Evolutionary conservation across 75 land plant genomes (phyloP), one percentile per base, ranked within the genome.

Genomic region (Chamaecyparis obtusa): DNA sequence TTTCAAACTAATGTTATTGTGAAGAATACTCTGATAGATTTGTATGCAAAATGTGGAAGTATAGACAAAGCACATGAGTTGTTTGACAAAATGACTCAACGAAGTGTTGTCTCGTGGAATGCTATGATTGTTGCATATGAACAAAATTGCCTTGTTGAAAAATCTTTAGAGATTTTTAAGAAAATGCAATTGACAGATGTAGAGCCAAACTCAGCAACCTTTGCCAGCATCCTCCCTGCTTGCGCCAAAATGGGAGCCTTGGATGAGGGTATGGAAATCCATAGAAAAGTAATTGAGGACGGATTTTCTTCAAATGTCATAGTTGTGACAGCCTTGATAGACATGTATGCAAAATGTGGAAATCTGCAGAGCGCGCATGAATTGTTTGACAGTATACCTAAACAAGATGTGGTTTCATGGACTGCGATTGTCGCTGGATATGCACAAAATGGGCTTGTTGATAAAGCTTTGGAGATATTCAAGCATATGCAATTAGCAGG

Each of bases 291-390:
- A 51, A 13, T 51, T 51, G 55, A 13, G 13, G 13, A 51, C 16
- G 16, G 55, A 51, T 51, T 51, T 51, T 51, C 55, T 51, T 51
- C 55, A 51, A 15, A 51, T 51, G 55, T 51, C 3, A 14, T 9
- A 27, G 80, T 77, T 33, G 80, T 35, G 41, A 89, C 77, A 57
- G 60, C 90, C 9, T 39, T 89, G 33, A 60, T 89, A 48, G 81
- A 54, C 44, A 89, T 89, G 90, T 89, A 89, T 87, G 44, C 84
- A 44, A 87, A 87, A 67, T 89, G 88, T 49, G 55, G 89, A 21
- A 76, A 57, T 6, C n/a, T 89, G 1, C 8, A 77, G 75, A 41
- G 19, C 7, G 85, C 85, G 7, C 32, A n/a, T 32, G 21, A 6
- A 33, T n/a, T 84, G 35, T 84, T 84, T 41, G 37, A 84, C 2